Base-by-base conservation (phyloP, 768 basidiomycete species). In the Rhizopogon vulgaris region DNA sequence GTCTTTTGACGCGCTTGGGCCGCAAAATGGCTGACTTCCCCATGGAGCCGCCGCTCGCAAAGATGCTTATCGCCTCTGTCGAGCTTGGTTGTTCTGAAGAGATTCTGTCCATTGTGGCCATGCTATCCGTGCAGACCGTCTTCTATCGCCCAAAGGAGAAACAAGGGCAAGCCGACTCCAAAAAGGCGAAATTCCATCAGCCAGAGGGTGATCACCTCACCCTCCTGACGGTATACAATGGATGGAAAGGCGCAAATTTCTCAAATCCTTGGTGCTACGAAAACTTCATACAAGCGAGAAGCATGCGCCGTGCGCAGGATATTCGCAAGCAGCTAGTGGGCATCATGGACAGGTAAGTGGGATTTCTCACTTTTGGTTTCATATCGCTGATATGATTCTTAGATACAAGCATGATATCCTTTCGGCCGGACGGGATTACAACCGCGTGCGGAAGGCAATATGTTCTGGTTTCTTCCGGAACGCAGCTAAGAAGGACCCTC, bases 71-170 rank as follows among this genome's bases (percentile, higher is more conserved):
- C 64, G 92, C 93, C 4, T 96, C 94, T 1, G 94, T 97, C 10
- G 96, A 98, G 62, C 78, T 96, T 48, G 94, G 93, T 10, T 99
- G 96, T 64, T 99, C 96, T 0, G 95, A 99, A 62, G 96, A 99
- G 68, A 96, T 98, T 57, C 70, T 99, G 38, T 95, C 92, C 3
- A 88, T 98, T 48, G 94, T 97, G 1, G 95, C 94, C 8, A 99
- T 99, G 96, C 73, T 98, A 38, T 93, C 91, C 3, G 92, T 96
- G 28, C 94, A 95, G 65, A 90, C 83, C 46, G 92, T 98, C 37
- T 99, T 98, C 69, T 98, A 98, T 69, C 83, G 96, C 36, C 96
- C 95, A n/a, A 97, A 98, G 70, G 96, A 98, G 71, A 98, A 98
- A 71, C 96, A 98, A 67, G 94, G 90, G 10, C 95, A 98, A 70